Percentiles rank a stretch among this genome's conserved stretches.
Evolutionary conservation across 768 basidiomycete species (phyloP).

Genomic region (Mycena alexandri): DNA sequence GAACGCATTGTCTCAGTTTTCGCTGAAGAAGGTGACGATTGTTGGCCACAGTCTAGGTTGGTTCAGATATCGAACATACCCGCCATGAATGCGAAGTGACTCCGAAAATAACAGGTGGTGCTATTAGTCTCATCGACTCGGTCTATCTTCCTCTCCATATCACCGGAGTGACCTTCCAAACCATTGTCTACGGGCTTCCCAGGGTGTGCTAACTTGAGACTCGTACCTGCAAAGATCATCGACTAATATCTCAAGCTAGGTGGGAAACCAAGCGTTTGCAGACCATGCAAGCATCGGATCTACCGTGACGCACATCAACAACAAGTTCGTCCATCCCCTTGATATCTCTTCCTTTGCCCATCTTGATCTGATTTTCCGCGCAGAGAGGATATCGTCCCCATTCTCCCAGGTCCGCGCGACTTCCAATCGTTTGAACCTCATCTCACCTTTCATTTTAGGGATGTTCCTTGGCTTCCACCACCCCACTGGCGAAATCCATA

Average conservation of each 20-base stretch:
- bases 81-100: no score
- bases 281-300: conserved; percentile 63
- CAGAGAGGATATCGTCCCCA: conserved; percentile 55
- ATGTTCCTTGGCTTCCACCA: conserved; percentile 60
- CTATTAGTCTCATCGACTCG: conserved; percentile 60
- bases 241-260: conserved; percentile 42
- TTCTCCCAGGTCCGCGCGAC: conserved; percentile 49
- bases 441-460: conserved; percentile 44
- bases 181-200: conserved; percentile 59
- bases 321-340: conserved; percentile 48
- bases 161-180: conserved; percentile 52
- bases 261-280: conserved; percentile 71
- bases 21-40: conserved; percentile 52
- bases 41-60: conserved; percentile 61
- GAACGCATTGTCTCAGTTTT: conserved; percentile 49
- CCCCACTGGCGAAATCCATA: conserved; percentile 57
- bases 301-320: conserved; percentile 67
- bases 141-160: conserved; percentile 68
- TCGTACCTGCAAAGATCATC: not conserved
- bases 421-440: conserved; percentile 6
- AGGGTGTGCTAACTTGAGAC: conserved; percentile 50
- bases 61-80: not conserved
- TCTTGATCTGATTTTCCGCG: not conserved
- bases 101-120: conserved; percentile 45
- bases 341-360: conserved; percentile 6